Evolutionary conservation across 2,329 filamentous ascomycete genomes (phyloP).

Genomic region (Tolypocladium cylindrosporum): DNA sequence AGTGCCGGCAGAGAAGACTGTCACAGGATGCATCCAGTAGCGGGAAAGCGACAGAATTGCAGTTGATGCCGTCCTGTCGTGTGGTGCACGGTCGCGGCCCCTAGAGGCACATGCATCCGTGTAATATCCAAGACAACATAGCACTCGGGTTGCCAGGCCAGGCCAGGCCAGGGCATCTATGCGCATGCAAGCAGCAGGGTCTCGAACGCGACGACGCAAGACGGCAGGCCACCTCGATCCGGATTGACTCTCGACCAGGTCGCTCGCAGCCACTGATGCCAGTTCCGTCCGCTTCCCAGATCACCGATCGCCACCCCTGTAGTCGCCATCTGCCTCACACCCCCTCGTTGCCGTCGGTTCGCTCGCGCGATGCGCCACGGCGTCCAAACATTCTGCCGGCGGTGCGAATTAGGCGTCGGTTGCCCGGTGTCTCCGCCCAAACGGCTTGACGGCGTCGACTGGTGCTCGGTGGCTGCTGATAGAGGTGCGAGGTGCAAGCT

Average conservation of each 20-base stretch:
- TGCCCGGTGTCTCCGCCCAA: not conserved
- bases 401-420: not conserved
- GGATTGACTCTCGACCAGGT: not conserved
- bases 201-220: not conserved
- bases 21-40: not conserved
- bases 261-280: not conserved
- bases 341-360: not conserved
- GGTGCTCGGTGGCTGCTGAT: not conserved
- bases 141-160: too few relatives aligned
- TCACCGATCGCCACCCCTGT: not conserved
- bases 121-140: not conserved
- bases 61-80: not conserved
- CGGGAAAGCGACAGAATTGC: not conserved
- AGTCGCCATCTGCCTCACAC: not conserved
- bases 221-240: not conserved
- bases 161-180: not conserved
- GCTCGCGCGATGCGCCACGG: not conserved
- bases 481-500: not conserved
- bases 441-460: not conserved
- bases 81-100: not conserved
- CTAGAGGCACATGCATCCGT: not conserved
- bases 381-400: not conserved
- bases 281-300: not conserved
- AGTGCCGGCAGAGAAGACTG: not conserved
- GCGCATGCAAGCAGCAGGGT: not conserved